These are phyloP conservation scores for Wickerhamomyces queroliae DNA, from an alignment of 805 yeast genomes.

Conservation along the genomic window DNA sequence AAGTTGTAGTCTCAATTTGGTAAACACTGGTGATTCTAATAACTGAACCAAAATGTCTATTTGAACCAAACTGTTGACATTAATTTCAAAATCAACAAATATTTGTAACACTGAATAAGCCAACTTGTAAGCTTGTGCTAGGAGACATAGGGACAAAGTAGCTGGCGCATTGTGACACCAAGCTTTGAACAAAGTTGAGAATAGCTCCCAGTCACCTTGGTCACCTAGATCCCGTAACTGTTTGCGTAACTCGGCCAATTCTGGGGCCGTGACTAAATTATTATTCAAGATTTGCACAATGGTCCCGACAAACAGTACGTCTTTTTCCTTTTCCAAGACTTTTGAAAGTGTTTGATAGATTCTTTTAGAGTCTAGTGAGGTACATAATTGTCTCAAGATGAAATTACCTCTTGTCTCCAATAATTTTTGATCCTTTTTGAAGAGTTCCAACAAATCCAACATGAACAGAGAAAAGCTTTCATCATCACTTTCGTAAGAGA, in stretches of 20 bases:
- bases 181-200: constrained; percentile 71
- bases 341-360: constrained; percentile 77
- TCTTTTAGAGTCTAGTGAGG: constrained; percentile 73
- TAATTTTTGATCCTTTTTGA: constrained; percentile 62
- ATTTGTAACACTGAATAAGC: constrained; percentile 78
- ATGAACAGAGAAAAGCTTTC: constrained; percentile 72
- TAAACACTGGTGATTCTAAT: constrained; percentile 88
- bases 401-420: constrained; percentile 74
- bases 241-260: constrained; percentile 62
- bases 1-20: constrained; percentile 80
- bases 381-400: constrained; percentile 78
- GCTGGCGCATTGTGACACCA: constrained; percentile 95
- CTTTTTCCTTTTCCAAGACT: constrained; percentile 56
- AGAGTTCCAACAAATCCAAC: constrained; percentile 60
- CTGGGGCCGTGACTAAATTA: constrained; percentile 81
- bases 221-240: constrained; percentile 60
- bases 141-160: constrained; percentile 73
- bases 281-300: constrained; percentile 86
- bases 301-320: constrained; percentile 65
- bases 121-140: constrained; percentile 84
- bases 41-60: constrained; percentile 86
- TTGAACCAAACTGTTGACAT: constrained; percentile 75
- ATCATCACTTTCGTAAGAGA: constrained; percentile 67
- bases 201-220: constrained; percentile 59
- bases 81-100: constrained; percentile 78